Base-by-base conservation (phyloP, 2,329 filamentous ascomycete genomes). In the Diaporthe citrichinensis region DNA sequence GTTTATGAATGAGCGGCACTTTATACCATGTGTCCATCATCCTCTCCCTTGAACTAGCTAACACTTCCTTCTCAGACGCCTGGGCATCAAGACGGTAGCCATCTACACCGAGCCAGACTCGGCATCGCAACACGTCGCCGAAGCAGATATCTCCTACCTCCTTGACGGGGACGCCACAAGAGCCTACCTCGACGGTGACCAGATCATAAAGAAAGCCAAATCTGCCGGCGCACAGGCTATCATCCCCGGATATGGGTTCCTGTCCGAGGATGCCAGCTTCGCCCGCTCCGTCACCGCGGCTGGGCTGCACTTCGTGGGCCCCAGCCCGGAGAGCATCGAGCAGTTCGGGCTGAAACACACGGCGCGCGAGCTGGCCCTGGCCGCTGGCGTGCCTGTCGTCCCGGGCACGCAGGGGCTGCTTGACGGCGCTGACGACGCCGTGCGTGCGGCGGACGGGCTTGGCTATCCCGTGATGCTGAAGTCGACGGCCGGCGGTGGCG, bases 181-280 rank as follows among this genome's bases (percentile, higher is more conserved):
- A 36, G 58, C 49, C 7, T 78, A 78, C 28, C 36, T 39, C 9
- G 58, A 73, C 53, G 79, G 78, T 8, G 77, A 79, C 31, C 77
- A 79, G 15, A 81, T 82, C 28, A 71, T 84, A 12, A 76, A 78
- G 23, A 80, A 84, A 39, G 81, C 85, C 28, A 87, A 86, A 65
- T 78, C 85, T 8, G 87, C 28, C 78, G 83, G 3, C 87, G 83
- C 12, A 85, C 74, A 92, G 77, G 90, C 89, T 4, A 87, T 94
- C 23, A 90, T 92, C 65, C 91, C 91, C 0, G 91, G 92, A 4
- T 93, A 93, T 83, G 92, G 92, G 1, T 93, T 92, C 77, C 81
- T 93, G 4, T 90, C 88, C 8, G 91, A 93, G 73, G 92, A 92
- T 78, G 86, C 88, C 9, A 86, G 89, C 15, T 94, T 94, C 78